Conservation (phyloP, 352 stramenopile genomes). For the Phytopythium mirpurense region DNA sequence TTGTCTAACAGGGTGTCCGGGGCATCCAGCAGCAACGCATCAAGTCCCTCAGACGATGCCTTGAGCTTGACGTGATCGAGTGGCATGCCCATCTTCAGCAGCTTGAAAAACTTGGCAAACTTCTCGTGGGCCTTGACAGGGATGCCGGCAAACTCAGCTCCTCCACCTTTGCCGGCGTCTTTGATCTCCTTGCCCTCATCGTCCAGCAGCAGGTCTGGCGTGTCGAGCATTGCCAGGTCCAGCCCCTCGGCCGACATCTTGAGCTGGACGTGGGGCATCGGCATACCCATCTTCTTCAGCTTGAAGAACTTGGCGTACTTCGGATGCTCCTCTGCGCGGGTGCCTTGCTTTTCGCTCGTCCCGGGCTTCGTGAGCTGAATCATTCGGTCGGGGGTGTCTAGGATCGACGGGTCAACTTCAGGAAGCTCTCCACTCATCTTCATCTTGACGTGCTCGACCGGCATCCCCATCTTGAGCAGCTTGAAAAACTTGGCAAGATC, state of each 20-base stretch:
- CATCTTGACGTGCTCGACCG: conserved; percentile 52
- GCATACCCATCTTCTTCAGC: conserved; percentile 94
- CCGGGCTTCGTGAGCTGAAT: conserved; percentile 84
- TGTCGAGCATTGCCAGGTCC: conserved; percentile 83
- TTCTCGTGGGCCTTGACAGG: conserved; percentile 84
- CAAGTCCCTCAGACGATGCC: conserved; percentile 63
- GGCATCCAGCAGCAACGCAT: conserved; percentile 54
- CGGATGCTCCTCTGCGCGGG: conserved; percentile 51
- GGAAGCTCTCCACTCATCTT: conserved; percentile 69
- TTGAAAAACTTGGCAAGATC: conserved; percentile 78
- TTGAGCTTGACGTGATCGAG: conserved; percentile 60
- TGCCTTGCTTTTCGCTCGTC: conserved; percentile 42
- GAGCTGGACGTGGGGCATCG: conserved; percentile 88
- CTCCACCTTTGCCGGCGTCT: conserved; percentile 10
- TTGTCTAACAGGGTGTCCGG: conserved; percentile 52
- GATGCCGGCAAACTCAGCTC: conserved; percentile 28
- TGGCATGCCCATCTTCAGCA: conserved; percentile 80
- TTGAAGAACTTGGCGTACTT: conserved; percentile 93
- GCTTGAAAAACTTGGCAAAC: conserved; percentile 82
- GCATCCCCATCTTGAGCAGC: conserved; percentile 78
- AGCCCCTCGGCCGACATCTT: conserved; percentile 92
- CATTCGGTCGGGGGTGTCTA: conserved; percentile 68
- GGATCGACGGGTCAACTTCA: conserved; percentile 46
- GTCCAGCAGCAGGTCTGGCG: conserved; percentile 54
- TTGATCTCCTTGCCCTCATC: conserved; percentile 59